Base-by-base conservation (phyloP, 371 early-diverging fungal genomes). In the Homolaphlyctis polyrhiza region DNA sequence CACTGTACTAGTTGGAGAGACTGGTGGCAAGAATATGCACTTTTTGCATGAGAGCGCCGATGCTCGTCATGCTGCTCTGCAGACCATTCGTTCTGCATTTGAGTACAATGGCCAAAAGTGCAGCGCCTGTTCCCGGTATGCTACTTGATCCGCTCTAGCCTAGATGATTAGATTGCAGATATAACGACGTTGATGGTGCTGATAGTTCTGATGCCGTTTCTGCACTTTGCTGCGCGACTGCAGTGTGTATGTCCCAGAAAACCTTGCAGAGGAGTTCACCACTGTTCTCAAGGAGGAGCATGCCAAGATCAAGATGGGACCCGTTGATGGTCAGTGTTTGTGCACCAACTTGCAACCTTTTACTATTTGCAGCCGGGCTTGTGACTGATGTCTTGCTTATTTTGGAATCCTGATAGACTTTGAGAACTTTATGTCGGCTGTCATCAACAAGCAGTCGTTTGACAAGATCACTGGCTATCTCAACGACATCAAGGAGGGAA, bases 11-110 rank as follows among this genome's bases (percentile, higher is more conserved):
- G 97, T 97, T 33, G 98, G 97, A 69, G 98, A 96, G 76, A 96
- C 97, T 43, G 97, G 97, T 71, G 97, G 97, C 63, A 98, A 98
- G 86, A 98, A 97, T 86, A 95, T 92, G 86, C 98, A 98, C 70
- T 78, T 98, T 66, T 67, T 97, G 51, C 97, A 97, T 76, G 76
- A 82, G 70, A 69, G 79, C 52, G 93, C 89, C 34, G 89, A 81
- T 64, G 68, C 73, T 28, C 47, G 61, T 16, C 61, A 69, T 36
- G 84, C 79, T 11, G 84, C 69, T 25, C n/a, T 71, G 36, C 91
- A 94, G 76, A 94, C 97, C 51, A 87, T 97, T 70, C 90, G 98
- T 63, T 86, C 88, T 32, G 88, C 93, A 0, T 98, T 98, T 72
- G 98, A 98, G 84, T 98, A 90, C 87, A 89, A 82, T 82, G 93